Percentiles rank a stretch among this genome's conserved stretches.
phyloP scores from a whole-genome alignment of 768 basidiomycete genomes.

The Amanita phalloides region DNA sequence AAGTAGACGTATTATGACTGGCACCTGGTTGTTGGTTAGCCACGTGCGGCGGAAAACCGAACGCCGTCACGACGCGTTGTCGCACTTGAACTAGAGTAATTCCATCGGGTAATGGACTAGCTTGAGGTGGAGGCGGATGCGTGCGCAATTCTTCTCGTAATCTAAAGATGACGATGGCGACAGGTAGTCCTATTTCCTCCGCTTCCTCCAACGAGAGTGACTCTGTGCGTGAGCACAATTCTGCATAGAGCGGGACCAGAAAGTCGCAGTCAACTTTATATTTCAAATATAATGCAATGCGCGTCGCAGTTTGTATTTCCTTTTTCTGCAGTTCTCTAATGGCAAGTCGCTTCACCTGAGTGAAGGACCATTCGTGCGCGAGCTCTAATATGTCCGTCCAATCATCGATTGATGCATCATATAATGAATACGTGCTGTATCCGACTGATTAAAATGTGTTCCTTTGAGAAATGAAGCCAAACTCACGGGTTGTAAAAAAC shows the following conservation, averaged over 20 bases:
- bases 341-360: slow-evolving; percentile 38
- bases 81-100: not conserved
- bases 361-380: slow-evolving; percentile 44
- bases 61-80: not conserved
- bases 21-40: not conserved
- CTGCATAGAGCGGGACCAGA: slow-evolving; percentile 31
- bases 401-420: slow-evolving; percentile 33
- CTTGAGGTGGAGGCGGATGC: not conserved
- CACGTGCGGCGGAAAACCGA: not conserved
- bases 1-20: not conserved
- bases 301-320: slow-evolving; percentile 34
- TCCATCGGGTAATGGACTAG: not conserved
- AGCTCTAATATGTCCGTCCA: slow-evolving; percentile 50
- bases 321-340: slow-evolving; percentile 42
- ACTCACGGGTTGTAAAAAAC: slow-evolving; percentile 56
- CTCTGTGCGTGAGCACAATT: slow-evolving; percentile 25
- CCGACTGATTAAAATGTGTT: not conserved
- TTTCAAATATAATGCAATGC: slow-evolving; percentile 37
- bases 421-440: slow-evolving; percentile 42
- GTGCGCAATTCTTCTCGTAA: not conserved
- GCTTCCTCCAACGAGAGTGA: slow-evolving; percentile 36
- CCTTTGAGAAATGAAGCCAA: not conserved
- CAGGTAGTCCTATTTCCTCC: slow-evolving; percentile 28
- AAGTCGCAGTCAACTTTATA: slow-evolving; percentile 25
- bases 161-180: slow-evolving; percentile 11